Evolutionary conservation across 257 asterid genomes (phyloP).

Genomic region (Coffea canephora): DNA sequence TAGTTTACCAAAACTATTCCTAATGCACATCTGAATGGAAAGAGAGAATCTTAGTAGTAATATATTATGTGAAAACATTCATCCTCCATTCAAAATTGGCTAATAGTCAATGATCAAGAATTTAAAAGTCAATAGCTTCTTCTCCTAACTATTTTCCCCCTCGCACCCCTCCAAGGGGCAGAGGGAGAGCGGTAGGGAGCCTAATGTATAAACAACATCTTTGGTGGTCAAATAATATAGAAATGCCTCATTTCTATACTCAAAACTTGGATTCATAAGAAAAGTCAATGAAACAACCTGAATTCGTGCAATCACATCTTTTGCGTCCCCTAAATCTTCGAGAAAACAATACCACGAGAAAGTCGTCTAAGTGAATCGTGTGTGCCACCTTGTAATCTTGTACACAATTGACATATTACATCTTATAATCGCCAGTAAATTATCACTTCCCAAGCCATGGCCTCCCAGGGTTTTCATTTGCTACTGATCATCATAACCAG

Average conservation of each 20-base stretch:
- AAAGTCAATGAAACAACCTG: conserved; percentile 18
- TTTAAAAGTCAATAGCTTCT: not conserved
- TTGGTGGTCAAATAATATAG: not conserved
- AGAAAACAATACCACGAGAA: conserved; percentile 19
- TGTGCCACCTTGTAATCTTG: conserved; percentile 35
- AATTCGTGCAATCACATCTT: conserved; percentile 63
- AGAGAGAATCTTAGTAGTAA: not conserved
- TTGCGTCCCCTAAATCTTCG: conserved; percentile 23
- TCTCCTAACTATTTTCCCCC: no score
- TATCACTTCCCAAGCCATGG: conserved; percentile 34
- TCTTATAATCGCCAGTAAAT: conserved; percentile 2
- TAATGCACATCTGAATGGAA: not conserved
- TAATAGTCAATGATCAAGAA: not conserved
- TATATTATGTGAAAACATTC: not conserved
- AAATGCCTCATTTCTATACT: no score
- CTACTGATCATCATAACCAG: conserved; percentile 21
- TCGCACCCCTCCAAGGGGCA: no score
- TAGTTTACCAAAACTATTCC: not conserved
- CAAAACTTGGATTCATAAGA: not conserved
- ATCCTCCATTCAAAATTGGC: not conserved
- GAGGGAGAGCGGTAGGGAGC: no score
- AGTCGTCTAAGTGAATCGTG: conserved; percentile 43
- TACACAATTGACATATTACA: not conserved
- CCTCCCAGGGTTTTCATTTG: conserved; percentile 14
- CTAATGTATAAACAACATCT: not conserved